These are phyloP conservation scores for Xerocomellus chrysenteron DNA, from an alignment of 768 basidiomycete genomes.

Conservation along the genomic window DNA sequence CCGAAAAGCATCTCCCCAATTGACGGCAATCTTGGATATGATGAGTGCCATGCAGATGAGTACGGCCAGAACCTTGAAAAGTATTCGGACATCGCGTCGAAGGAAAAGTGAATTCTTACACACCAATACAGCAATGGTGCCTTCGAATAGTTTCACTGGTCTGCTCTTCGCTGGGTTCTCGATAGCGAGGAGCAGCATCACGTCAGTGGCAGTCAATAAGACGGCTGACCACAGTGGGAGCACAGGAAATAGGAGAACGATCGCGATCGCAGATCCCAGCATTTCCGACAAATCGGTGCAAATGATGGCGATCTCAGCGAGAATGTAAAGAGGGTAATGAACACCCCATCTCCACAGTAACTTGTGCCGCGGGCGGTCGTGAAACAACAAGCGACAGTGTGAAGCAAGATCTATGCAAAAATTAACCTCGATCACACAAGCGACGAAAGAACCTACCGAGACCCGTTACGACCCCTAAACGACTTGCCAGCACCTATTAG, in stretches of 20 bases:
- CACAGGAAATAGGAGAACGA: constrained; percentile 69
- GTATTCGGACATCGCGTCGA: background rate
- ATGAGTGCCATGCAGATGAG: constrained; percentile 78
- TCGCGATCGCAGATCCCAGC: constrained; percentile 76
- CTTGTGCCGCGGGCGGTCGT: constrained; percentile 61
- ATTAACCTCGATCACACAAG: constrained; percentile 9
- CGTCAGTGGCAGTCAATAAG: constrained; percentile 65
- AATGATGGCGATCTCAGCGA: constrained; percentile 71
- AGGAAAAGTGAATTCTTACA: constrained; percentile 12
- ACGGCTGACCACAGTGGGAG: constrained; percentile 72
- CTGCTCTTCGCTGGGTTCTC: constrained; percentile 66
- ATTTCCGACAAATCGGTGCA: constrained; percentile 82
- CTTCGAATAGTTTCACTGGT: constrained; percentile 69
- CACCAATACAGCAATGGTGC: constrained; percentile 62
- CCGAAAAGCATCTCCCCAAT: constrained; percentile 72
- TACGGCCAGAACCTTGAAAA: constrained; percentile 58
- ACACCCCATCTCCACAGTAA: constrained; percentile 55
- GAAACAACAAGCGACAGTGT: constrained; percentile 62
- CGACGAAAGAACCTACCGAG: constrained; percentile 48
- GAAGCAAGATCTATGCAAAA: constrained; percentile 51
- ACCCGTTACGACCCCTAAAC: constrained; percentile 81
- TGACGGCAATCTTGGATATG: constrained; percentile 64
- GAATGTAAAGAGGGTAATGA: constrained; percentile 62
- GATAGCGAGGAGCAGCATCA: constrained; percentile 66
- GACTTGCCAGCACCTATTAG: constrained; percentile 66